These are phyloP conservation scores for Populus euphratica DNA, from an alignment of 345 rosid species.

Conservation along the genomic window DNA sequence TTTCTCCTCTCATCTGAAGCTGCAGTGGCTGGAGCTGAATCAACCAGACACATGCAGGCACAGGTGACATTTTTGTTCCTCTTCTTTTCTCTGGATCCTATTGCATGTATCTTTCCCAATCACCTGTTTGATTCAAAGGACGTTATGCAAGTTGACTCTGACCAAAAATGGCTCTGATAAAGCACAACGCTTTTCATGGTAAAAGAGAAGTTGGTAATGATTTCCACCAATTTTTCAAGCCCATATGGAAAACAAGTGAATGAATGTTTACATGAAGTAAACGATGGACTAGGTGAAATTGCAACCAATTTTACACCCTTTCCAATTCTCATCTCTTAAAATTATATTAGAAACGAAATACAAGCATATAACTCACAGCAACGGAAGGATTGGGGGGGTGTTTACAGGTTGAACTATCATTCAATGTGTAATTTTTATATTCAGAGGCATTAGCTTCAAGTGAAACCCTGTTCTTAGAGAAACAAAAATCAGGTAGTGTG, in stretches of 20 bases:
- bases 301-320: neutral
- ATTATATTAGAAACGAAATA: neutral
- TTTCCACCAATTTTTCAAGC: neutral
- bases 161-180: neutral
- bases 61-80: slow-evolving; percentile 49
- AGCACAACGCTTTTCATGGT: neutral
- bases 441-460: neutral
- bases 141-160: neutral
- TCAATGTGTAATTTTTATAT: neutral
- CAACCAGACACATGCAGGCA: slow-evolving; percentile 80
- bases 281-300: neutral
- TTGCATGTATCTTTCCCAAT: neutral
- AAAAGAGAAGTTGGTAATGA: neutral
- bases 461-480: neutral
- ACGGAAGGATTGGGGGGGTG: neutral
- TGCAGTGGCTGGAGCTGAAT: slow-evolving; percentile 81
- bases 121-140: neutral
- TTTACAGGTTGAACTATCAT: neutral
- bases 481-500: neutral
- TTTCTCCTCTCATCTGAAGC: slow-evolving; percentile 77
- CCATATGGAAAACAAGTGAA: neutral
- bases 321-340: neutral
- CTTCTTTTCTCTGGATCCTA: neutral
- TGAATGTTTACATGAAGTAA: neutral
- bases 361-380: neutral